A percentile compares a stretch with the other conserved stretches of the same genome.
Conservation (phyloP, 2,329 filamentous ascomycete species). For the Colletotrichum brevisporum region DNA sequence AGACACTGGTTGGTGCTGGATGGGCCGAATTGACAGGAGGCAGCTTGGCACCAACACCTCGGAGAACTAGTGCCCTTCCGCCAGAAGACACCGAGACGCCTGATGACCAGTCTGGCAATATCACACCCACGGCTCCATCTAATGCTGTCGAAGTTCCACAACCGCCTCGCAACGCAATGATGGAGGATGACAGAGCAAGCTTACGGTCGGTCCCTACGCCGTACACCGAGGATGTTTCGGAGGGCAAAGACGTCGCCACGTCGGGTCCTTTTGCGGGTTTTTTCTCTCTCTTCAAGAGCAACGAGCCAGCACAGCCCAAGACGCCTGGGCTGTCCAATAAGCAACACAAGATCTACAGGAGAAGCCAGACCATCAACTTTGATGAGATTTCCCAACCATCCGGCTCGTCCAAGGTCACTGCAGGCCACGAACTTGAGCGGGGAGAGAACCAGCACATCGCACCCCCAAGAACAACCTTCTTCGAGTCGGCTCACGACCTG, state of each 20-base stretch:
- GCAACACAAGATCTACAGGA: slow-evolving; percentile 79
- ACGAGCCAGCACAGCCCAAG: slow-evolving; percentile 58
- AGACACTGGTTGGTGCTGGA: slow-evolving; percentile 92
- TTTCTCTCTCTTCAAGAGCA: slow-evolving; percentile 81
- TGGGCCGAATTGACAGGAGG: slow-evolving; percentile 91
- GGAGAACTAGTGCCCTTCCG: slow-evolving; percentile 60
- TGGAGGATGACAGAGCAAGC: slow-evolving; percentile 76
- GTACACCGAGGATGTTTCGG: slow-evolving; percentile 46
- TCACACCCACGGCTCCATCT: slow-evolving; percentile 44
- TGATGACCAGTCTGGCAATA: slow-evolving; percentile 36
- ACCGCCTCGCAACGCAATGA: slow-evolving; percentile 74
- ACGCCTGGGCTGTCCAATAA: slow-evolving; percentile 67
- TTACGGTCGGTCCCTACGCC: slow-evolving; percentile 61
- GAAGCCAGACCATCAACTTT: slow-evolving; percentile 80
- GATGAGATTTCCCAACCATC: slow-evolving; percentile 53
- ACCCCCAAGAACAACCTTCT: slow-evolving; percentile 91
- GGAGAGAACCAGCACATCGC: slow-evolving; percentile 68
- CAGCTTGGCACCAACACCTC: slow-evolving; percentile 64
- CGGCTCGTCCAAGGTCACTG: slow-evolving; percentile 59
- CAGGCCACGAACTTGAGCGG: slow-evolving; percentile 64
- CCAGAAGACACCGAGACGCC: slow-evolving; percentile 43
- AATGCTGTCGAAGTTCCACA: slow-evolving; percentile 76
- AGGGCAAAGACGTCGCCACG: slow-evolving; percentile 46
- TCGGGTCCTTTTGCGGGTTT: slow-evolving; percentile 72
- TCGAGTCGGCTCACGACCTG: slow-evolving; percentile 94